These are phyloP conservation scores for Eremothecium sinecaudum DNA, from an alignment of 1,139 yeast genomes.

Conservation along the genomic window DNA sequence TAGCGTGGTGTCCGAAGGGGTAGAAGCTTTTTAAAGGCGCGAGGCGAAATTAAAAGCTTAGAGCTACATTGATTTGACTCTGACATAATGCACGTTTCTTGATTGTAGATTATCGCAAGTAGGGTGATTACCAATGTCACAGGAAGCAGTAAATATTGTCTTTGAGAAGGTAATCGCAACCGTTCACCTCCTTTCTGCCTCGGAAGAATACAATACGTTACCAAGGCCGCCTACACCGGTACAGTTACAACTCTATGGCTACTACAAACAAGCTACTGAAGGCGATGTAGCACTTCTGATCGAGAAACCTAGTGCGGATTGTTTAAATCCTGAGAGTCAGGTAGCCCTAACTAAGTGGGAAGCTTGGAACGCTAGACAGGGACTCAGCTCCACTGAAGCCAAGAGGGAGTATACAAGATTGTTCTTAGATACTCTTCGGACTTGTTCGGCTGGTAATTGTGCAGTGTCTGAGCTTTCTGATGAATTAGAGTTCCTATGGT, in stretches of 20 bases:
- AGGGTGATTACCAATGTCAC: too few species aligned
- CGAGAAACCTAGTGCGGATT: constrained; percentile 52
- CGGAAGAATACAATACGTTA: constrained; percentile 58
- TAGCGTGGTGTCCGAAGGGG: too few species aligned
- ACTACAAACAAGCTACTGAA: constrained; percentile 82
- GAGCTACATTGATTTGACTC: too few species aligned
- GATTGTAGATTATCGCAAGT: too few species aligned
- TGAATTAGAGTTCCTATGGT: constrained; percentile 64
- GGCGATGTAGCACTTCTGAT: constrained; percentile 67
- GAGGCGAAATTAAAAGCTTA: too few species aligned
- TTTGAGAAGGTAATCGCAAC: constrained; percentile 76
- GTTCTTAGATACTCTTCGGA: constrained; percentile 63
- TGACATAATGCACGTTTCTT: too few species aligned
- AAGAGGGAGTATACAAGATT: constrained; percentile 59
- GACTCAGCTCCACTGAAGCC: constrained; percentile 63
- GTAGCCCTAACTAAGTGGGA: constrained; percentile 73
- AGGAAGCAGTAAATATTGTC: constrained; percentile 46
- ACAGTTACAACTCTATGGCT: constrained; percentile 63
- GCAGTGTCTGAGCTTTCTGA: constrained; percentile 58
- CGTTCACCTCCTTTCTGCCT: constrained; percentile 60
- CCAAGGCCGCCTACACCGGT: constrained; percentile 76
- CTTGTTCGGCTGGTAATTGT: constrained; percentile 57
- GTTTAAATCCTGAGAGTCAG: constrained; percentile 45
- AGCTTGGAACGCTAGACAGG: constrained; percentile 75
- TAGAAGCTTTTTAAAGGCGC: too few species aligned